Conservation (phyloP, 2,329 filamentous ascomycete genomes). For the Tympanopsis confertula region DNA sequence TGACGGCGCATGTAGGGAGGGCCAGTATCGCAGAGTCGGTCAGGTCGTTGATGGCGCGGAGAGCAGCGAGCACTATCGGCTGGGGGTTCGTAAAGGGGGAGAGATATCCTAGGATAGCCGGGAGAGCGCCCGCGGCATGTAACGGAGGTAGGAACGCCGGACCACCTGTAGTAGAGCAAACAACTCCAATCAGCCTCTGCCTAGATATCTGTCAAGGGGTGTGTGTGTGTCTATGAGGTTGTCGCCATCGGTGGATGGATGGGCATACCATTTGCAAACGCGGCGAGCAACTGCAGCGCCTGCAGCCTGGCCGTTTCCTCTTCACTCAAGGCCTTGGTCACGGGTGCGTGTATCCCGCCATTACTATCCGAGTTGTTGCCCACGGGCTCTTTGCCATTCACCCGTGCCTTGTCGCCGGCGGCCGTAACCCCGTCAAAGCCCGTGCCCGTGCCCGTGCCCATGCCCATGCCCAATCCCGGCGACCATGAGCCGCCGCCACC, state of each 20-base stretch:
- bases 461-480: too few relatives aligned
- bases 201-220: background rate
- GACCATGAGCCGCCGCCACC: too few relatives aligned
- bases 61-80: conserved; percentile 59
- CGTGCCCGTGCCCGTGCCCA: conserved; percentile 18
- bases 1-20: conserved; percentile 34
- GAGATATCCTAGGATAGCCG: conserved; percentile 57
- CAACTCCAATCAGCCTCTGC: background rate
- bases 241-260: too few relatives aligned
- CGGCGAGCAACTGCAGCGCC: conserved; percentile 73
- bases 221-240: background rate
- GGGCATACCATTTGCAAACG: conserved; percentile 66
- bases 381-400: conserved; percentile 12
- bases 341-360: conserved; percentile 14
- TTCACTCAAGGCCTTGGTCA: conserved; percentile 32
- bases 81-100: conserved; percentile 52
- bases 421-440: conserved; percentile 16
- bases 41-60: conserved; percentile 64
- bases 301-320: conserved; percentile 64
- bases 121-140: conserved; percentile 54
- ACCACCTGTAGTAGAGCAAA: conserved; percentile 44
- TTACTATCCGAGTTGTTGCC: conserved; percentile 26
- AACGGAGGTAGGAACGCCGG: conserved; percentile 68
- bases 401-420: conserved; percentile 6
- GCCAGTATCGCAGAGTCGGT: conserved; percentile 51